Evolutionary conservation across 306 rosid genomes (phyloP), one percentile per base, ranked within the genome.

Genomic region (Cicer chorassanicum): DNA sequence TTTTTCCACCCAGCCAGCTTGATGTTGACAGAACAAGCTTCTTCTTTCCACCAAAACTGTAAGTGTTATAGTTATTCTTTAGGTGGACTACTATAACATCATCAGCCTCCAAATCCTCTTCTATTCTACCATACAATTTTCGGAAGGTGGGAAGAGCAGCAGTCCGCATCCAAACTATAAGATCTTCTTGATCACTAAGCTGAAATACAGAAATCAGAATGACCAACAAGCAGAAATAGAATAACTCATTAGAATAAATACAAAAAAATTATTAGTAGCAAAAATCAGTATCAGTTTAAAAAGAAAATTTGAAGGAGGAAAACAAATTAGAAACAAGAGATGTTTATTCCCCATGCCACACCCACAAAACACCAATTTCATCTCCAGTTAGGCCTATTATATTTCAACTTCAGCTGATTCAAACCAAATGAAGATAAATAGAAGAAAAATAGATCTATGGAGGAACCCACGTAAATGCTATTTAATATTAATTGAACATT

Each of bases 131-230:
- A 8, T 91, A 91, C 85, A 94, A 80, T 86, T 94, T 94, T 59
- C 97, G 78, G 86, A 94, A 94, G 85, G 85, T 87, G 63, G 98
- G 97, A 21, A 94, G 98, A 9, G 98, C 98, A 73, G 98, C 97
- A 39, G 97, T 91, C 49, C 98, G 91, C 97, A 94, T 94, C 98
- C 98, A 91, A 60, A 94, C 97, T 21, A 94, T 82, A 73, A 94
- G 94, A 86, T 94, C 98, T 87, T 94, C 98, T 83, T 94, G 98
- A 78, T 94, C 90, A 67, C 96, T 86, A 14, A 94, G 90, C 98
- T 91, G 82, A 76, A 64, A 84, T 68, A 60, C 80, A 57, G 38
- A 38, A 80, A 65, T 59, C 66, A 77, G 41, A 79, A n/a, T 68
- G 72, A 46, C 59, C 74, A 72, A 71, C 45, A 77, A 55, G 60